Evolutionary conservation across 2,329 filamentous ascomycete genomes (phyloP), one percentile per base, ranked within the genome.

Genomic region (Fusarium sp.): DNA sequence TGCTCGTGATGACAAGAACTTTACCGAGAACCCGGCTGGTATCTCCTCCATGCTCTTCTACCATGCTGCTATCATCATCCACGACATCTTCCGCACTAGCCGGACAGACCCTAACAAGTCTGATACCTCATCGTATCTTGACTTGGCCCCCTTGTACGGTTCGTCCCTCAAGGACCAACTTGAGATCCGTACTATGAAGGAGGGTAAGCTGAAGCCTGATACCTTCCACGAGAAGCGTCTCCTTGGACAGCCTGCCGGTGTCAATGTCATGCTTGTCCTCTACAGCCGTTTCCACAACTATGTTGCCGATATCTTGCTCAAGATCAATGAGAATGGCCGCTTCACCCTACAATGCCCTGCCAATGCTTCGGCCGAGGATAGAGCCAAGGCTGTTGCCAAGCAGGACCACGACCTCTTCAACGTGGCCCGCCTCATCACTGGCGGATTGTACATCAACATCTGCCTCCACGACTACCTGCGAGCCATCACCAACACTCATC

Each of bases 1-100:
- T 86, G 90, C 89, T 17, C 88, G 92, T 30, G 83, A 84, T 40
- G 83, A 85, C 35, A 66, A 75, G 0, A 78, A 75, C n/a, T 89
- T 90, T 70, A 87, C 90, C 70, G 85, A 90, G 64, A 93, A 94
- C 79, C 91, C 92, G 0, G 92, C 92, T 60, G 88, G 90, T n/a
- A 90, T 95, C 45, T 95, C 92, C 0, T 92, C 91, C 75, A 90
- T 94, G 83, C 84, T 95, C 17, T 94, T 94, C 80, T 94, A 95
- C 73, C 85, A 94, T 50, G 93, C 93, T 0, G 90, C 92, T 8
- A 92, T 95, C 76, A 81, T 82, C 61, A 83, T 83, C 14, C 81
- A 83, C 27, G 81, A 82, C 27, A 81, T 83, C 65, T 83, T 83
- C 70, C 77, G 80, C 6, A 82, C 81, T 2, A 90, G 89, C 75